Conservation (phyloP, 768 basidiomycete genomes). For the Trametes punicea region DNA sequence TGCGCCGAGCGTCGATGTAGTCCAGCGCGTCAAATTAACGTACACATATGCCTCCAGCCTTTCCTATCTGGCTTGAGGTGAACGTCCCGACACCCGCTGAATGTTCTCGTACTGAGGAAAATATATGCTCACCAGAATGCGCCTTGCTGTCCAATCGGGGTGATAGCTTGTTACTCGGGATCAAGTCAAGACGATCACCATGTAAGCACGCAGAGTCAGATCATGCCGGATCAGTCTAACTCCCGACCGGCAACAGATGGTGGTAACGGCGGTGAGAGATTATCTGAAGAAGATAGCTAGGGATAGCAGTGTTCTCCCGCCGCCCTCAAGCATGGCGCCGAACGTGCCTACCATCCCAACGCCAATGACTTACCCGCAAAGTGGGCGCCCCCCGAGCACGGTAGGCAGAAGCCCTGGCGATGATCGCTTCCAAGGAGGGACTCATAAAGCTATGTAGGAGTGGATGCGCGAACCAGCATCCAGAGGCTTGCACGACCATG, state of each 20-base stretch:
- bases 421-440: conserved; percentile 1
- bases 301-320: conserved; percentile 18
- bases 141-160: conserved; percentile 77
- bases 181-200: conserved; percentile 78
- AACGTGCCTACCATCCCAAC: conserved; percentile 14
- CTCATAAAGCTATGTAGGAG: conserved; percentile 23
- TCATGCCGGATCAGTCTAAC: not conserved
- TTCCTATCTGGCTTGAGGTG: conserved; percentile 84
- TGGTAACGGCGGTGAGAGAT: conserved; percentile 62
- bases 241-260: conserved; percentile 42
- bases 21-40: no score
- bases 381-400: conserved; percentile 9
- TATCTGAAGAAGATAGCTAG: conserved; percentile 58
- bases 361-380: conserved; percentile 7
- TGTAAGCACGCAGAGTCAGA: conserved; percentile 39
- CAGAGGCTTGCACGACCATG: conserved; percentile 29
- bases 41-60: conserved; percentile 63
- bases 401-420: conserved; percentile 17
- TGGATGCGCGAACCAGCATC: conserved; percentile 35
- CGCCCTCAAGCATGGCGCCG: conserved; percentile 22
- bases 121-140: conserved; percentile 51
- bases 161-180: conserved; percentile 78
- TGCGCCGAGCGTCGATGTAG: no score
- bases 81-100: not conserved
- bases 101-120: conserved; percentile 7